A percentile compares a stretch with the other conserved stretches of the same genome.
These are phyloP conservation scores for Entomophthora muscae DNA, from an alignment of 371 early-diverging fungal species.

Conservation along the genomic window DNA sequence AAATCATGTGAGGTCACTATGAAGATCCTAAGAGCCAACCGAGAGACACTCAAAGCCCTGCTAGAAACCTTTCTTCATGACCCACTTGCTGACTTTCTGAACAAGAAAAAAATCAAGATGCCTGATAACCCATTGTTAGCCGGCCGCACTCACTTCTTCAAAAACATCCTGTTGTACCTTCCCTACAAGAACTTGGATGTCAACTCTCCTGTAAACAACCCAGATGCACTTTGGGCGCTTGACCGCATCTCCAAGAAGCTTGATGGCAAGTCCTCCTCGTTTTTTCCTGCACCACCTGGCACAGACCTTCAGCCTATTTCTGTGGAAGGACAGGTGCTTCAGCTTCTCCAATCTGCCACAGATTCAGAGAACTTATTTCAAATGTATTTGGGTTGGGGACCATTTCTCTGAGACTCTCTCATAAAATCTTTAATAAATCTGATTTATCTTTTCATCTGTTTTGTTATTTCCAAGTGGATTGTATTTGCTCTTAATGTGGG, in stretches of 20 bases:
- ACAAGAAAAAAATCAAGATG: neutral
- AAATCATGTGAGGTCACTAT: slow-evolving; percentile 61
- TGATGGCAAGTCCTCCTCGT: neutral
- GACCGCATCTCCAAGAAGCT: neutral
- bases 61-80: slow-evolving; percentile 90
- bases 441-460: too few species aligned
- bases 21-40: slow-evolving; percentile 52
- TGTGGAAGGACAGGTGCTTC: neutral
- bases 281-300: neutral
- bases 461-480: too few species aligned
- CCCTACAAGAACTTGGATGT: neutral
- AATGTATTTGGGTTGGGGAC: slow-evolving; percentile 1
- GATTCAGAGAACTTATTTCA: slow-evolving; percentile 3
- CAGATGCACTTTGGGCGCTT: neutral
- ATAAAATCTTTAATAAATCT: too few species aligned
- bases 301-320: neutral
- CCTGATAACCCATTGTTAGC: neutral
- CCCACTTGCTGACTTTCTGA: slow-evolving; percentile 65
- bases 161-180: neutral
- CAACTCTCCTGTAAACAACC: neutral
- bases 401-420: too few species aligned
- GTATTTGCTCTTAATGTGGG: too few species aligned
- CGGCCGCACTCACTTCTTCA: neutral
- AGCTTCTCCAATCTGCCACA: neutral
- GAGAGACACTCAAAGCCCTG: slow-evolving; percentile 66